Percentiles rank a stretch among this genome's conserved stretches.
Conservation (phyloP, 2,329 filamentous ascomycete genomes). For the Plectosphaerella plurivora region DNA sequence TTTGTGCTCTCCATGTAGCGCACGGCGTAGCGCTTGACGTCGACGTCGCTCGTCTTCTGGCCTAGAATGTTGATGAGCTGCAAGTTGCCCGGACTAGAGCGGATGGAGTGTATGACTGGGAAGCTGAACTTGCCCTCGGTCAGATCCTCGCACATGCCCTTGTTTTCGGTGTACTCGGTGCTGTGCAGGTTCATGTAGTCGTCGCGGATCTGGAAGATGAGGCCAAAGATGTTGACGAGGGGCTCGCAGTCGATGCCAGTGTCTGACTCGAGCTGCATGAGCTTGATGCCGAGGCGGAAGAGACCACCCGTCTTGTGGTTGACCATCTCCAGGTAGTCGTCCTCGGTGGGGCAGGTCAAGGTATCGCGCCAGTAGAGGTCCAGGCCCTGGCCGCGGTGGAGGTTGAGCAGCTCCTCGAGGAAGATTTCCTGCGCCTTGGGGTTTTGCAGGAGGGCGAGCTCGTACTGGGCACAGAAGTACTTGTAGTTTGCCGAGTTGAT, state of each 20-base stretch:
- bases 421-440: slow-evolving; percentile 65
- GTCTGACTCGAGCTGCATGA: slow-evolving; percentile 75
- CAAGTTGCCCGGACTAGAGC: slow-evolving; percentile 65
- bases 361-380: slow-evolving; percentile 88
- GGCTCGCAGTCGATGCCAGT: slow-evolving; percentile 66
- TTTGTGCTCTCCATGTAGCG: slow-evolving; percentile 86
- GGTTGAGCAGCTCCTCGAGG: slow-evolving; percentile 76
- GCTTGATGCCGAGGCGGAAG: slow-evolving; percentile 78
- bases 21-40: slow-evolving; percentile 89
- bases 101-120: slow-evolving; percentile 90
- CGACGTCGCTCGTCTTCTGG: slow-evolving; percentile 80
- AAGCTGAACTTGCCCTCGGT: slow-evolving; percentile 98
- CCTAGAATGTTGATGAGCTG: slow-evolving; percentile 89
- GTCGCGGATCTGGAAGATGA: slow-evolving; percentile 87
- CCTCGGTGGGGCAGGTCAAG: slow-evolving; percentile 76
- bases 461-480: slow-evolving; percentile 75
- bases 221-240: slow-evolving; percentile 78
- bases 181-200: slow-evolving; percentile 87
- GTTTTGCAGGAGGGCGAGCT: slow-evolving; percentile 68
- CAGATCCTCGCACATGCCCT: slow-evolving; percentile 90
- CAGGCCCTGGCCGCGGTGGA: slow-evolving; percentile 86
- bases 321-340: slow-evolving; percentile 93
- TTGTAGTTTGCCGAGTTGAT: slow-evolving; percentile 91
- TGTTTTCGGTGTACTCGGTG: slow-evolving; percentile 76
- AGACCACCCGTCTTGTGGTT: slow-evolving; percentile 86